Evolutionary conservation across 2,329 filamentous ascomycete genomes (phyloP).

Genomic region (Fusarium secorum): DNA sequence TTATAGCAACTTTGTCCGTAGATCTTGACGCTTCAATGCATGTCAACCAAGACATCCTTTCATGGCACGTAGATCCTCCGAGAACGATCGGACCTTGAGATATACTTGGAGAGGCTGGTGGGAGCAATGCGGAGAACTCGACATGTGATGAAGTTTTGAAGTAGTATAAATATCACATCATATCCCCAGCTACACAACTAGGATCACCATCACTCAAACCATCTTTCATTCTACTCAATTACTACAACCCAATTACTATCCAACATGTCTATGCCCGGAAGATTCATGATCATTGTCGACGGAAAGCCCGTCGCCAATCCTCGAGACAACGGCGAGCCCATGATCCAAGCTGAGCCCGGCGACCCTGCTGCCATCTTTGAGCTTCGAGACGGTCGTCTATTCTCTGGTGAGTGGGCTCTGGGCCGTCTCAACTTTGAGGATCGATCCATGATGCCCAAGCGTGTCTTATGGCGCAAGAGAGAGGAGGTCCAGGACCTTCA

Average conservation of each 20-base stretch:
- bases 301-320: conserved; percentile 7
- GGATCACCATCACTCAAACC: rapidly evolving
- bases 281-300: conserved; percentile 13
- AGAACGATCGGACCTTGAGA: neutral
- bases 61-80: neutral
- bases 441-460: conserved; percentile 5
- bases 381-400: neutral
- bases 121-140: rapidly evolving
- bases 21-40: neutral
- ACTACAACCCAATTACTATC: no score
- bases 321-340: neutral
- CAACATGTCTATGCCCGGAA: neutral
- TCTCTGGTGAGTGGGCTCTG: conserved; percentile 5
- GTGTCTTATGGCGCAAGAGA: neutral
- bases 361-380: conserved; percentile 12
- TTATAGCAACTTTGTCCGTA: neutral
- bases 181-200: rapidly evolving
- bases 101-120: neutral
- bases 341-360: neutral
- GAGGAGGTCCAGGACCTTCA: neutral
- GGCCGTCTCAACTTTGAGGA: conserved; percentile 4
- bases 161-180: neutral
- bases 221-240: neutral
- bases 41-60: neutral
- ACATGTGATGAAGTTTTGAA: neutral